Percentiles rank a stretch among this genome's conserved stretches.
These are phyloP conservation scores for Mortierella sp. DNA, from an alignment of 371 early-diverging fungal genomes.

Conservation along the genomic window DNA sequence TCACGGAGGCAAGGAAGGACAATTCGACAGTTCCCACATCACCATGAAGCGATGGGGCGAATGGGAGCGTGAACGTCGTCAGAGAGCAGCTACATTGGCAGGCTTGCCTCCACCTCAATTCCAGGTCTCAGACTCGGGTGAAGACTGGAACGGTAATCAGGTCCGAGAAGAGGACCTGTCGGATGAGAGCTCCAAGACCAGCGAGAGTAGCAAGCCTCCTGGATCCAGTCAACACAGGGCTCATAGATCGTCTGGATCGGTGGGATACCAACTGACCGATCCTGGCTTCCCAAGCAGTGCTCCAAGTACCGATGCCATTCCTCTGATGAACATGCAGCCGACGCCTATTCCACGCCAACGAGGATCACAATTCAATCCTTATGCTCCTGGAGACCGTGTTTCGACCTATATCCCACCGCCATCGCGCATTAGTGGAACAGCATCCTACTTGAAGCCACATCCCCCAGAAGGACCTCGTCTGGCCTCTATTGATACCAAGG, in stretches of 20 bases:
- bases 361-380: conserved; percentile 31
- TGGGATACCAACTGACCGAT: conserved; percentile 30
- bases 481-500: conserved; percentile 44
- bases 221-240: conserved; percentile 13
- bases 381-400: conserved; percentile 28
- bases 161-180: conserved; percentile 44
- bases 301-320: conserved; percentile 33
- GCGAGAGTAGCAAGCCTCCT: conserved; percentile 34
- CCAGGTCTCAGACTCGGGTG: conserved; percentile 43
- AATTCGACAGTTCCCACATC: conserved; percentile 71
- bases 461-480: conserved; percentile 45
- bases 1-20: conserved; percentile 70
- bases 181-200: conserved; percentile 44
- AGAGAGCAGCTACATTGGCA: conserved; percentile 39
- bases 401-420: conserved; percentile 29
- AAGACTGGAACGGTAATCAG: conserved; percentile 32
- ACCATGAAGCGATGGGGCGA: conserved; percentile 80
- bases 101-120: conserved; percentile 42
- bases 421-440: conserved; percentile 30
- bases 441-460: conserved; percentile 44
- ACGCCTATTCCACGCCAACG: conserved; percentile 50
- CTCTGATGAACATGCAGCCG: conserved; percentile 48
- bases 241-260: conserved; percentile 25
- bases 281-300: conserved; percentile 27
- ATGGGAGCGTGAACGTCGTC: conserved; percentile 59